phyloP scores from a whole-genome alignment of 2,329 filamentous ascomycete genomes.

The Diaporthe batatas region DNA sequence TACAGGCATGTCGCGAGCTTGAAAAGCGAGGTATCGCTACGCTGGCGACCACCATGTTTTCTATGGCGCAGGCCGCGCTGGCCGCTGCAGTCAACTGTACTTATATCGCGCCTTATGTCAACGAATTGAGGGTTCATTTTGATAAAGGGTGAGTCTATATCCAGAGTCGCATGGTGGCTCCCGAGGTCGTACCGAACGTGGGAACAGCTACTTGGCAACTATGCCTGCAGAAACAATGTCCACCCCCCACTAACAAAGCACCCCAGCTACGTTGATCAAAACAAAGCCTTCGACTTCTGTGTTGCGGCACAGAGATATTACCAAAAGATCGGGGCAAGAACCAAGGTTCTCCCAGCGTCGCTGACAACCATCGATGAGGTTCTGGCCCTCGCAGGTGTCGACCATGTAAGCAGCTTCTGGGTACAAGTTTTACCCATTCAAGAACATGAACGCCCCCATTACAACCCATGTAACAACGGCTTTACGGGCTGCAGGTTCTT shows the following conservation, averaged over 20 bases:
- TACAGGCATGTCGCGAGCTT: slow-evolving; percentile 69
- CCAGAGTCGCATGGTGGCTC: not conserved
- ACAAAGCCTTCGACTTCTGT: slow-evolving; percentile 65
- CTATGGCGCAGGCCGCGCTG: slow-evolving; percentile 69
- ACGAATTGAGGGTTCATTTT: slow-evolving; percentile 74
- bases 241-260: not conserved
- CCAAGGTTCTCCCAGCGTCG: slow-evolving; percentile 68
- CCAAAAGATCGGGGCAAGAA: slow-evolving; percentile 54
- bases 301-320: slow-evolving; percentile 67
- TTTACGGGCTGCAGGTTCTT: too few species aligned
- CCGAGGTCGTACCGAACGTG: not conserved
- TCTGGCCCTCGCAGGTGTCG: slow-evolving; percentile 68
- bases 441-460: too few species aligned
- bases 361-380: slow-evolving; percentile 70
- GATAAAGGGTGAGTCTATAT: slow-evolving; percentile 57
- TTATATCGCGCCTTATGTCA: slow-evolving; percentile 76
- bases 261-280: slow-evolving; percentile 58
- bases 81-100: slow-evolving; percentile 70
- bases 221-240: not conserved
- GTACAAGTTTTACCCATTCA: too few species aligned
- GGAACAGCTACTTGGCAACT: not conserved
- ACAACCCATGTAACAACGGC: too few species aligned
- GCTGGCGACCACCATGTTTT: slow-evolving; percentile 74
- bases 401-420: slow-evolving; percentile 53
- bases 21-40: slow-evolving; percentile 68